Conservation (phyloP, 169 alveolate species). For the Plasmodium cynomolgi region DNA sequence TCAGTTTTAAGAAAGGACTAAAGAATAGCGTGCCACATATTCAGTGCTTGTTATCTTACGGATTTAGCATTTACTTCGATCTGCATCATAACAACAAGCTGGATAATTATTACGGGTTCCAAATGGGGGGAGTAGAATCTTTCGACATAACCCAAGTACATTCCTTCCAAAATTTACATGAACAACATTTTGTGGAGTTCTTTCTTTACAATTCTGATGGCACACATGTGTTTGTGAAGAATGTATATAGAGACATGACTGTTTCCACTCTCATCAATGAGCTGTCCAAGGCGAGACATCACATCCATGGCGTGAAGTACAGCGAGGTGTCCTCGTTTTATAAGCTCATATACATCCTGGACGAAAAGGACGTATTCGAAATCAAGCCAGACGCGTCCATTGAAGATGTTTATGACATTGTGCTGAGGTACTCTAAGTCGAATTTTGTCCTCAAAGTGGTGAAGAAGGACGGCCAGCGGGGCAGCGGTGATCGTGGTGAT, state of each 20-base stretch:
- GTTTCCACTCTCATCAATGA: constrained; percentile 55
- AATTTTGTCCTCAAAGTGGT: constrained; percentile 14
- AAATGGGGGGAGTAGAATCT: constrained; percentile 21
- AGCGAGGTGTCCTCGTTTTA: constrained; percentile 19
- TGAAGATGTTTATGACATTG: constrained; percentile 20
- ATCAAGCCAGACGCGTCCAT: background rate
- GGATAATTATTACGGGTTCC: constrained; percentile 48
- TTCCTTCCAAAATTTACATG: constrained; percentile 51
- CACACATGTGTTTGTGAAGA: constrained; percentile 23
- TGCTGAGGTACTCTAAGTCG: constrained; percentile 19
- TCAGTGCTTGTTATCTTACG: constrained; percentile 66
- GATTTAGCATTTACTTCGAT: constrained; percentile 66
- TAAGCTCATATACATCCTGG: constrained; percentile 29
- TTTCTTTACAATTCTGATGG: constrained; percentile 36
- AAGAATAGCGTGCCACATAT: constrained; percentile 69
- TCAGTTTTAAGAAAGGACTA: constrained; percentile 31
- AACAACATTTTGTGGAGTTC: constrained; percentile 57
- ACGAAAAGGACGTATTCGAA: constrained; percentile 8
- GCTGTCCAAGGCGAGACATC: constrained; percentile 62
- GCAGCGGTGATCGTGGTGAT: background rate
- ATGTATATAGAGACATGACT: constrained; percentile 62
- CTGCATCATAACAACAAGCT: constrained; percentile 19
- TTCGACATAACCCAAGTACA: constrained; percentile 56
- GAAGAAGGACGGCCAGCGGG: background rate
- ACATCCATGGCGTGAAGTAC: constrained; percentile 42